Evolutionary conservation across 169 alveolate genomes (phyloP).

Genomic region (Plasmodium blacklocki): DNA sequence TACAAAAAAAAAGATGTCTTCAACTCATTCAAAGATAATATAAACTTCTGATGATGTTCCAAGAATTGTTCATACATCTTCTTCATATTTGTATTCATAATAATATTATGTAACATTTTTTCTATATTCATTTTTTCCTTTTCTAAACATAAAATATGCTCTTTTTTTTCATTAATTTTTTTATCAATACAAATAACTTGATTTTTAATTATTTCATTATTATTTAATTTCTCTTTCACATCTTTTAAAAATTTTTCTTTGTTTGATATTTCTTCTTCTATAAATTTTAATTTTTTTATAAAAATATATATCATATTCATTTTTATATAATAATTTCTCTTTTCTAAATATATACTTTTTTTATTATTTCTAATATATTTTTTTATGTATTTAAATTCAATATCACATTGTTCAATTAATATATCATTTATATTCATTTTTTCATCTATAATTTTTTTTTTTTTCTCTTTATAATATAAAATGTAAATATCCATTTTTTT

Average conservation of each 20-base stretch:
- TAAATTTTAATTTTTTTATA: background rate
- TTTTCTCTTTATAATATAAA: slow-evolving; percentile 6
- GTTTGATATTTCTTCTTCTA: slow-evolving; percentile 2
- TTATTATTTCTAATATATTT: slow-evolving; percentile 16
- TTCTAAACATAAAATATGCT: slow-evolving; percentile 50
- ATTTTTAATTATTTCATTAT: slow-evolving; percentile 45
- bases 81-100: slow-evolving; percentile 55
- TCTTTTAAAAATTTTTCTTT: slow-evolving; percentile 5
- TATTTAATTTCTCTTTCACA: slow-evolving; percentile 14
- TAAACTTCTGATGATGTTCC: slow-evolving; percentile 18
- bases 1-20: background rate
- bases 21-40: slow-evolving; percentile 4
- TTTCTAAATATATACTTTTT: slow-evolving; percentile 14
- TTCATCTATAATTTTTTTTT: background rate
- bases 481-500: slow-evolving; percentile 11
- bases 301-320: slow-evolving; percentile 11
- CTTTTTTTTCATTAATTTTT: slow-evolving; percentile 39
- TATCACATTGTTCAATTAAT: slow-evolving; percentile 3
- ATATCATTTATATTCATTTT: background rate
- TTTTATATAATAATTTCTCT: slow-evolving; percentile 18
- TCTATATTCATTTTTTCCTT: slow-evolving; percentile 64
- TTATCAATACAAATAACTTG: slow-evolving; percentile 25
- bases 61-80: slow-evolving; percentile 50
- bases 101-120: slow-evolving; percentile 44
- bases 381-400: slow-evolving; percentile 3